Base-by-base conservation (phyloP, 768 basidiomycete species). In the Tricholoma terreum region DNA sequence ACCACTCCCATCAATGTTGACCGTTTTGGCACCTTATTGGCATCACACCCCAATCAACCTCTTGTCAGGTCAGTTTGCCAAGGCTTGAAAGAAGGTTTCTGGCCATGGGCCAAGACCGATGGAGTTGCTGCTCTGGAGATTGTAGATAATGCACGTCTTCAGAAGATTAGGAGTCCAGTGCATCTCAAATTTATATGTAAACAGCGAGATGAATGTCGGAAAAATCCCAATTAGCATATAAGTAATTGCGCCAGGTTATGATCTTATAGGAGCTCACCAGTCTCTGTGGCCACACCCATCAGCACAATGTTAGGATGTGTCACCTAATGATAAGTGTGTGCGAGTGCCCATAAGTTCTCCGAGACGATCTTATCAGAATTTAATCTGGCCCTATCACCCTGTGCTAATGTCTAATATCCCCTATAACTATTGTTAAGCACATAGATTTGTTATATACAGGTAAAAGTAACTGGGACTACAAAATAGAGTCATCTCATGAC, bases 201-300 rank as follows among this genome's bases (percentile, higher is more conserved):
- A 0, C 69, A 71, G 17, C 49, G 61, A 2, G 63, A n/a, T n/a
- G n/a, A n/a, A 33, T 33, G 40, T 42, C 40, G 17, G 40, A 42
- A 42, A 42, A 42, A 42, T 42, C 40, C 40, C 40, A n/a, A n/a
- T n/a, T n/a, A n/a, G n/a, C n/a, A n/a, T n/a, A n/a, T n/a, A n/a
- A n/a, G n/a, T n/a, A n/a, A n/a, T n/a, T n/a, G n/a, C n/a, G n/a
- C n/a, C n/a, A n/a, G n/a, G n/a, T n/a, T n/a, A n/a, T n/a, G n/a
- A n/a, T n/a, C n/a, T n/a, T n/a, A n/a, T n/a, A n/a, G n/a, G n/a
- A n/a, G n/a, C n/a, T n/a, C n/a, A n/a, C n/a, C n/a, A n/a, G n/a
- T n/a, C n/a, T n/a, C n/a, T n/a, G n/a, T n/a, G n/a, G n/a, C n/a
- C n/a, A n/a, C n/a, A n/a, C n/a, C n/a, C n/a, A n/a, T n/a, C n/a